A percentile compares a stretch with the other conserved stretches of the same genome.
Conservation (phyloP, 805 yeast genomes). For the Cyberlindnera samutprakarnensis region DNA sequence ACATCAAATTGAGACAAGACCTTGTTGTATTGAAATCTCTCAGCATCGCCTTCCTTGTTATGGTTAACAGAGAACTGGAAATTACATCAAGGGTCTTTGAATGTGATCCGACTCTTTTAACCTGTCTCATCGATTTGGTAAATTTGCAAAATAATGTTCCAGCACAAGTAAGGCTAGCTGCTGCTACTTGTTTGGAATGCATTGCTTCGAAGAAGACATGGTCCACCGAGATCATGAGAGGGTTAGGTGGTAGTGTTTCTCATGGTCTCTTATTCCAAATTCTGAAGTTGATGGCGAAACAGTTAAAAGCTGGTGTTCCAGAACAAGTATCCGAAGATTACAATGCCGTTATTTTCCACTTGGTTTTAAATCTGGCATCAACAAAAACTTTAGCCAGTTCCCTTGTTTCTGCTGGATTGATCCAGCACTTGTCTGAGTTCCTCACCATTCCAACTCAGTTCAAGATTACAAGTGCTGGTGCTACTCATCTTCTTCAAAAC, state of each 20-base stretch:
- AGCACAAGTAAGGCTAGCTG: slow-evolving; percentile 45
- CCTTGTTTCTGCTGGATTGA: slow-evolving; percentile 67
- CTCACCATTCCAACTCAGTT: slow-evolving; percentile 43
- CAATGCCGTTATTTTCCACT: slow-evolving; percentile 43
- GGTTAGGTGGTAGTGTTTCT: slow-evolving; percentile 77
- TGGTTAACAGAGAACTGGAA: slow-evolving; percentile 47
- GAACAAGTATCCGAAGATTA: slow-evolving; percentile 38
- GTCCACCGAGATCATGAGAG: slow-evolving; percentile 70
- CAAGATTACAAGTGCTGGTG: slow-evolving; percentile 55
- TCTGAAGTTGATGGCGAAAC: slow-evolving; percentile 52
- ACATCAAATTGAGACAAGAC: slow-evolving; percentile 46
- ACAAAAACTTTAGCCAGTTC: slow-evolving; percentile 47
- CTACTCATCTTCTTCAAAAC: slow-evolving; percentile 41
- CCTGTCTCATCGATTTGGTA: slow-evolving; percentile 64
- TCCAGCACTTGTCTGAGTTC: slow-evolving; percentile 58
- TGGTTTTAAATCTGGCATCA: slow-evolving; percentile 55
- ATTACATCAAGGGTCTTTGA: slow-evolving; percentile 63
- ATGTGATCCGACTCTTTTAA: slow-evolving; percentile 62
- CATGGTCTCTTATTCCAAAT: slow-evolving; percentile 79
- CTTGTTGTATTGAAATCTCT: slow-evolving; percentile 58
- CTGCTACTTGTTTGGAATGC: slow-evolving; percentile 60
- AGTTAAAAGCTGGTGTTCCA: slow-evolving; percentile 33
- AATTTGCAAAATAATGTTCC: slow-evolving; percentile 57
- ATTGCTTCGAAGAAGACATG: slow-evolving; percentile 60
- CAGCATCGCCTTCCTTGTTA: slow-evolving; percentile 57